A percentile compares a stretch with the other conserved stretches of the same genome.
Evolutionary conservation across 2,329 filamentous ascomycete genomes (phyloP).

Genomic region (Ophiosphaerella korrae): DNA sequence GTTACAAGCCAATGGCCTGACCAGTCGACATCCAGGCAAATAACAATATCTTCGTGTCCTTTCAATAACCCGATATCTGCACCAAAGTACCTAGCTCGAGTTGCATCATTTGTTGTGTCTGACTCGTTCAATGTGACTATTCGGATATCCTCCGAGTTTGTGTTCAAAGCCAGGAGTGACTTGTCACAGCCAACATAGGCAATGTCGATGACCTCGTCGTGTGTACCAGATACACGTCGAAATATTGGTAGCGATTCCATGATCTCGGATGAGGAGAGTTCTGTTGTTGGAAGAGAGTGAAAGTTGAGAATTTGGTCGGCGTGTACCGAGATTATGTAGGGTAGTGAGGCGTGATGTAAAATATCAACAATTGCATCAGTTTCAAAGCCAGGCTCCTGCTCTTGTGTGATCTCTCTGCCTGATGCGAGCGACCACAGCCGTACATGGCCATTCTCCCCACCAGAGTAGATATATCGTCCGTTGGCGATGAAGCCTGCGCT

Average conservation of each 20-base stretch:
- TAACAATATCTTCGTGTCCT: constrained; percentile 94
- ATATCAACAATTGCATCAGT: constrained; percentile 73
- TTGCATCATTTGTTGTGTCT: constrained; percentile 30
- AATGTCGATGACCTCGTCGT: constrained; percentile 96
- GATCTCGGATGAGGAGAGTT: constrained; percentile 48
- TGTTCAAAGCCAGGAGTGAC: constrained; percentile 85
- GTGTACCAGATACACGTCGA: constrained; percentile 88
- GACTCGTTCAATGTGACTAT: constrained; percentile 71
- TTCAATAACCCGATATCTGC: constrained; percentile 85
- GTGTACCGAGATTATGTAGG: constrained; percentile 80
- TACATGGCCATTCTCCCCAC: constrained; percentile 80
- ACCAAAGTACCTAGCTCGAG: constrained; percentile 72
- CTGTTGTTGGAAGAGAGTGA: constrained; percentile 62
- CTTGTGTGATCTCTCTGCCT: constrained; percentile 77
- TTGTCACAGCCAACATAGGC: constrained; percentile 81
- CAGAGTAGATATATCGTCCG: constrained; percentile 77
- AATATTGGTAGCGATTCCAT: constrained; percentile 66
- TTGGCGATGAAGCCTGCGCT: constrained; percentile 77
- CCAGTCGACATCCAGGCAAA: constrained; percentile 93
- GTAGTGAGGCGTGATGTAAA: constrained; percentile 67
- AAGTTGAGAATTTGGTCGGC: constrained; percentile 86
- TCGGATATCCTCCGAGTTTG: constrained; percentile 91
- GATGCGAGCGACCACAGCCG: constrained; percentile 81
- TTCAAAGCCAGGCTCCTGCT: constrained; percentile 67
- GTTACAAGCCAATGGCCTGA: constrained; percentile 97